Conservation (phyloP, 192 early-diverging fungal genomes). For the Endogone sp. region DNA sequence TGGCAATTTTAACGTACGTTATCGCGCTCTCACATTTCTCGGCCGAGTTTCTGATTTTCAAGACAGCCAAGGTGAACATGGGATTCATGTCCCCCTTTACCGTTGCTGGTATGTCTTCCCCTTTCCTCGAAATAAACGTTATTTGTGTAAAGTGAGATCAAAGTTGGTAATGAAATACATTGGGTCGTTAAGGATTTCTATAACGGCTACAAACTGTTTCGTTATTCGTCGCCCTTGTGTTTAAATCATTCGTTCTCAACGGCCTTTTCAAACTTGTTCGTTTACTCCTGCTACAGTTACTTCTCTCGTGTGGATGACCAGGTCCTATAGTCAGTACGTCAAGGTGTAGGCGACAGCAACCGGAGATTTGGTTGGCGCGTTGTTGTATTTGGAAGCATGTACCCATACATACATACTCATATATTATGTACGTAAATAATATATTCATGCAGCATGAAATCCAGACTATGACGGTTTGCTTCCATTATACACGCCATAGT, state of each 20-base stretch:
- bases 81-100: slow-evolving; percentile 62
- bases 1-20: slow-evolving; percentile 62
- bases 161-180: neutral
- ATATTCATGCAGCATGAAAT: too few relatives aligned
- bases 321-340: neutral
- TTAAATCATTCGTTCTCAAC: neutral
- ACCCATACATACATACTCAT: too few relatives aligned
- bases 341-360: too few relatives aligned
- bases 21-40: slow-evolving; percentile 69
- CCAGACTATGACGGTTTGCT: too few relatives aligned
- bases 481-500: too few relatives aligned
- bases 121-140: neutral
- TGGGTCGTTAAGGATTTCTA: neutral
- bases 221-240: too few relatives aligned
- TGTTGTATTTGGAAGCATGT: too few relatives aligned
- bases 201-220: too few relatives aligned
- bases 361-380: too few relatives aligned
- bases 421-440: too few relatives aligned
- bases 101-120: slow-evolving; percentile 58
- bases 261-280: neutral
- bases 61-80: slow-evolving; percentile 53
- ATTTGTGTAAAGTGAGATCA: neutral
- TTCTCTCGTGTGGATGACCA: neutral
- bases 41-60: slow-evolving; percentile 63
- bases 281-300: neutral